A percentile compares a stretch with the other conserved stretches of the same genome.
phyloP scores from a whole-genome alignment of 1,284 basidiomycete genomes.

The Anthracocystis setariae region DNA sequence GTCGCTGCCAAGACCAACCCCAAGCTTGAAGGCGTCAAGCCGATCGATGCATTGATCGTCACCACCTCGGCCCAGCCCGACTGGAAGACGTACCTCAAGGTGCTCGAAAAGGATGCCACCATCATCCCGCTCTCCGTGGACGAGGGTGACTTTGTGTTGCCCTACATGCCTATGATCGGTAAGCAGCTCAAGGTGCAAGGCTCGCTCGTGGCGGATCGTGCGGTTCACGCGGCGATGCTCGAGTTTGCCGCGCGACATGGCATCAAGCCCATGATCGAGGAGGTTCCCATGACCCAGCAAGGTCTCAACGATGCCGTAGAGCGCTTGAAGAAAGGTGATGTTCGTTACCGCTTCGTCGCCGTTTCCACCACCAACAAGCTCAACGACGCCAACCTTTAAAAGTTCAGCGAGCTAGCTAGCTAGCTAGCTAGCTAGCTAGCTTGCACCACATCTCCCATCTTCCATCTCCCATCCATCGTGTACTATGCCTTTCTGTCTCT shows the following conservation, averaged over 20 bases:
- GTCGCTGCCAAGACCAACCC: constrained; percentile 60
- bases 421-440: background rate
- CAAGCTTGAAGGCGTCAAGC: constrained; percentile 56
- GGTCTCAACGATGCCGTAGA: constrained; percentile 59
- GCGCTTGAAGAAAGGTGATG: constrained; percentile 60
- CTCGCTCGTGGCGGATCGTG: constrained; percentile 56
- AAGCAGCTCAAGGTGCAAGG: constrained; percentile 58
- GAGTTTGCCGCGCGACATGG: constrained; percentile 53
- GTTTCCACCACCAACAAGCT: constrained; percentile 48
- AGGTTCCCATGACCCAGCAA: constrained; percentile 63
- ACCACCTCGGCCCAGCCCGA: constrained; percentile 60
- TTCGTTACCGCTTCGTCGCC: constrained; percentile 63
- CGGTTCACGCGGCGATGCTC: constrained; percentile 60
- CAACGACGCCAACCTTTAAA: constrained; percentile 37
- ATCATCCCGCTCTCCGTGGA: constrained; percentile 61
- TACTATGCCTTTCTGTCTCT: constrained; percentile 1
- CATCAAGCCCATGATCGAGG: constrained; percentile 61
- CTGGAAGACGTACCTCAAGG: constrained; percentile 57
- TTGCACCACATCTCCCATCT: too few relatives aligned
- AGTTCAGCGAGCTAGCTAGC: background rate
- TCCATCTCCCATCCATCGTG: background rate
- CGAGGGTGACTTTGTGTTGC: constrained; percentile 33
- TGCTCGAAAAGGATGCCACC: constrained; percentile 53
- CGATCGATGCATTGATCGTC: constrained; percentile 57
- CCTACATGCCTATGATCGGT: constrained; percentile 58